phyloP scores from a whole-genome alignment of 176 grass and related monocot genomes.

The Bromus sterilis region DNA sequence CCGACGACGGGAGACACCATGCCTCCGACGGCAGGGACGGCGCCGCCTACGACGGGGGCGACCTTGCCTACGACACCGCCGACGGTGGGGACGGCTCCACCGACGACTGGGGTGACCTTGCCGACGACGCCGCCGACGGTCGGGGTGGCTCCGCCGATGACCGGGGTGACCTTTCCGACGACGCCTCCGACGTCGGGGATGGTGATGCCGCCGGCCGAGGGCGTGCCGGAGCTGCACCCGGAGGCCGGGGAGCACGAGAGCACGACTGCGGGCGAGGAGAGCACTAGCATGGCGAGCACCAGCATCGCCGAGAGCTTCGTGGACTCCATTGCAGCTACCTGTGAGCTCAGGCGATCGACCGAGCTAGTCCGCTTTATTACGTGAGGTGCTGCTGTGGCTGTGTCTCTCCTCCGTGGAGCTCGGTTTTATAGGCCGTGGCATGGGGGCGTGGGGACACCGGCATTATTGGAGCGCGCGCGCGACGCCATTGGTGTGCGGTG shows the following conservation, averaged over 20 bases:
- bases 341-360: not conserved
- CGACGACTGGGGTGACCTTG: not conserved
- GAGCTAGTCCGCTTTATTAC: not conserved
- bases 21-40: not conserved
- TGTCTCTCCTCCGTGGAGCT: not conserved
- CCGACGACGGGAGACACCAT: not conserved
- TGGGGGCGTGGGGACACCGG: not conserved
- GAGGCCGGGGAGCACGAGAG: slow-evolving; percentile 18
- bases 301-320: slow-evolving; percentile 49
- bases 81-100: not conserved
- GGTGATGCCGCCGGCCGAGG: not conserved
- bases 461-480: slow-evolving; percentile 6
- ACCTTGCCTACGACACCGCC: not conserved
- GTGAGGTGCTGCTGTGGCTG: not conserved
- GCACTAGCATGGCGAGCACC: slow-evolving; percentile 36
- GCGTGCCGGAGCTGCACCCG: not conserved
- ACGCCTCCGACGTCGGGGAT: not conserved
- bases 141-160: not conserved
- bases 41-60: not conserved
- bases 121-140: not conserved
- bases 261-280: slow-evolving; percentile 35
- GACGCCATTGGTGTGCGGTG: slow-evolving; percentile 14
- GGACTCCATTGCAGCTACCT: slow-evolving; percentile 41
- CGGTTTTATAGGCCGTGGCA: slow-evolving; percentile 23
- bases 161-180: no score